Evolutionary conservation across 2,329 filamentous ascomycete species (phyloP), one percentile per base, ranked within the genome.

Genomic region (Fusarium austroafricanum): DNA sequence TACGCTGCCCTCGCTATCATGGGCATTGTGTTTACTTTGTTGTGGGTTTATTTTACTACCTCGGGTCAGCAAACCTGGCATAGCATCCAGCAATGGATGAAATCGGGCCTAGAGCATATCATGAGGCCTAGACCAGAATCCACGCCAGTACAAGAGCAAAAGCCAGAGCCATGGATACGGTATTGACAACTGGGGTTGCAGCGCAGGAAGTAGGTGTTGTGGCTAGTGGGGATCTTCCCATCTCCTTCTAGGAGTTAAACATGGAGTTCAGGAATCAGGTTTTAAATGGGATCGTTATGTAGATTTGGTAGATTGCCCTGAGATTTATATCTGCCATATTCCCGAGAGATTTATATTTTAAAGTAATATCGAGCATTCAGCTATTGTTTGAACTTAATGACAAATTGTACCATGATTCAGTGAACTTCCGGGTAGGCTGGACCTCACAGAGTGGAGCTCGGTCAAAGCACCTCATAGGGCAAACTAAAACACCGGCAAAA

Each of bases 1-100:
- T 52, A 54, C 21, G 18, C 50, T 26, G 59, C 70, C 7, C 23
- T 68, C 18, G 28, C 33, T 31, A 54, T 71, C 46, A 56, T 75
- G 59, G 8, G 61, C 1, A 12, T 67, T 18, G 29, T 33, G 9
- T 28, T 54, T 11, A 10, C 55, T 26, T 54, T 26, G 14, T 6
- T 63, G 33, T 71, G 50, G 45, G 29, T 56, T 53, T 28, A 12
- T 11, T 55, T 18, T 33, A 58, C 60, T 11, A 14, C 58, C 23
- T 46, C 39, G 21, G 68, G 64, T 12, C 54, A 63, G 6, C 21
- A 35, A 44, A 35, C 42, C 31, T 71, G 59, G 68, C 38, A 55
- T 11, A 23, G 20, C n/a, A 6, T 45, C 18, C 12, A 43, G 20
- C 15, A 14, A 44, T 50, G 54, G 46, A 45, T 38, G 33, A 23